Percentiles rank a stretch among this genome's conserved stretches.
Evolutionary conservation across 495 filamentous ascomycete genomes (phyloP).

Genomic region (Penicillium verhagenii): DNA sequence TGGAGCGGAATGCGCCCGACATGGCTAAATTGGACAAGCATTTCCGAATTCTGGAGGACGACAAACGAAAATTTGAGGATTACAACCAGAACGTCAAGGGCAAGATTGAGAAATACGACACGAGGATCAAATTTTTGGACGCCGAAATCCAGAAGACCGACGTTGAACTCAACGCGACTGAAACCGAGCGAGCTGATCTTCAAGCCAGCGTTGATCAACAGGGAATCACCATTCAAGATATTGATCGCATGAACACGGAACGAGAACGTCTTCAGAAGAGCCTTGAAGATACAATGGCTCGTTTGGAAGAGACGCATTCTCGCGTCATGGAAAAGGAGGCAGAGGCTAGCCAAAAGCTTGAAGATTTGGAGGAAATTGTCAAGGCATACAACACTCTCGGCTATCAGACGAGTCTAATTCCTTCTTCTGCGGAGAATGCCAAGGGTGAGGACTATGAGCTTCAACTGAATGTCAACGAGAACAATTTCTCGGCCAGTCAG

Average conservation of each 20-base stretch:
- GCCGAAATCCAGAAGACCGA: constrained; percentile 78
- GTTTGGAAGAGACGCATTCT: constrained; percentile 79
- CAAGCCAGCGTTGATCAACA: constrained; percentile 85
- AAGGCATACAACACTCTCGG: constrained; percentile 90
- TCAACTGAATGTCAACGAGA: constrained; percentile 68
- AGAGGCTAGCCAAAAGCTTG: constrained; percentile 78
- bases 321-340: constrained; percentile 79
- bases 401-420: constrained; percentile 90
- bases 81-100: constrained; percentile 80
- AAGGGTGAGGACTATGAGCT: constrained; percentile 84
- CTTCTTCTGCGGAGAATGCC: constrained; percentile 77
- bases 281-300: constrained; percentile 67
- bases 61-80: constrained; percentile 86
- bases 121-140: constrained; percentile 69
- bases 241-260: constrained; percentile 97
- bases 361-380: constrained; percentile 82
- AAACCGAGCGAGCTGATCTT: constrained; percentile 74
- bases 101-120: constrained; percentile 80
- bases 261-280: constrained; percentile 85
- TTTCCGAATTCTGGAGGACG: constrained; percentile 84
- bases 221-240: constrained; percentile 93
- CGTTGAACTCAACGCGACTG: constrained; percentile 71
- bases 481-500: constrained; percentile 74
- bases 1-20: constrained; percentile 80
- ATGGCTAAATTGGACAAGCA: constrained; percentile 78